Percentiles rank a stretch among this genome's conserved stretches.
Evolutionary conservation across 331 rosid genomes (phyloP).

Genomic region (Acacia pycnantha): DNA sequence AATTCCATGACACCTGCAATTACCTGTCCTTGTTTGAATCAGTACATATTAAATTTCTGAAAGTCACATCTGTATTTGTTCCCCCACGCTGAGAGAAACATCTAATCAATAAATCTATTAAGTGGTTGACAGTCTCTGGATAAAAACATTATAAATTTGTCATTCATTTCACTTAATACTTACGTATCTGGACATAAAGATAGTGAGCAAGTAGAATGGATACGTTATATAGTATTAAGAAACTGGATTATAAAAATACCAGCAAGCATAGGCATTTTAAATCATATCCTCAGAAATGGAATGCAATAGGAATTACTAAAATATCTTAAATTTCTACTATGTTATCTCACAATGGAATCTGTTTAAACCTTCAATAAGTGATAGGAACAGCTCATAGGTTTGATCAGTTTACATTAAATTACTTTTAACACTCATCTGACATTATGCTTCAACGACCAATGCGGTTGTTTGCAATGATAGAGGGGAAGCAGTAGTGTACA

Average conservation of each 20-base stretch:
- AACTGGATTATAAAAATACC: constrained; percentile 4
- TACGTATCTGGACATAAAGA: neutral
- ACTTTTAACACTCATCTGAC: neutral
- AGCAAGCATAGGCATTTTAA: neutral
- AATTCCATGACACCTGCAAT: constrained; percentile 76
- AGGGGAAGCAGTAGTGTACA: neutral
- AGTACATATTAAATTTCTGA: constrained; percentile 17
- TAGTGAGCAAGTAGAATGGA: neutral
- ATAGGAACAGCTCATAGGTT: neutral
- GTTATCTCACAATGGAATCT: neutral
- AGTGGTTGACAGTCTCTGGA: neutral
- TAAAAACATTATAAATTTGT: neutral
- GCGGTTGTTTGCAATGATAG: neutral
- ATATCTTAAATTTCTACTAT: neutral
- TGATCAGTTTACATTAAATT: neutral
- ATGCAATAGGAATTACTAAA: neutral
- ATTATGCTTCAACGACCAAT: neutral
- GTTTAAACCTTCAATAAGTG: neutral
- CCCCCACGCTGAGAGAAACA: neutral
- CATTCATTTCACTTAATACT: neutral
- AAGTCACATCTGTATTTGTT: constrained; percentile 20
- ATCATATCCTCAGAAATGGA: neutral
- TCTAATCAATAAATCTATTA: neutral
- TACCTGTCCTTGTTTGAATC: constrained; percentile 59
- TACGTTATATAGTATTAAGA: constrained; percentile 10